These are phyloP conservation scores for Aspergillus fischeri DNA, from an alignment of 2,329 filamentous ascomycete species.

Conservation along the genomic window DNA sequence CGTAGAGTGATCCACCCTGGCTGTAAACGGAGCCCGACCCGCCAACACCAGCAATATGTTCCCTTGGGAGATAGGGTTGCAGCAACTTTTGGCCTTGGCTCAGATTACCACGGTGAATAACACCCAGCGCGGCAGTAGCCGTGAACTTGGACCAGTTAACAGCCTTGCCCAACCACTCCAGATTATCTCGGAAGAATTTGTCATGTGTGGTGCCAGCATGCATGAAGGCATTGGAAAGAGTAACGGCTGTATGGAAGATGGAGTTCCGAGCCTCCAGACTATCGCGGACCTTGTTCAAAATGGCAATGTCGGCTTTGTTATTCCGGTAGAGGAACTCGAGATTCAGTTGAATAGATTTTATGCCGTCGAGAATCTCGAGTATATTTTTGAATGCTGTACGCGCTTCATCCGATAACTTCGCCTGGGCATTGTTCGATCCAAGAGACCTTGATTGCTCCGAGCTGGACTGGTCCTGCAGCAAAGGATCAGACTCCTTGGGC, in stretches of 20 bases:
- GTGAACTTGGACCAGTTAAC: constrained; percentile 99
- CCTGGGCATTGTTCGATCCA: constrained; percentile 39
- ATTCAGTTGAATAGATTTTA: constrained; percentile 90
- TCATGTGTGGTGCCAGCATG: constrained; percentile 97
- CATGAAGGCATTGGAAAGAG: constrained; percentile 98
- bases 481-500: constrained; percentile 54
- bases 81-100: constrained; percentile 89
- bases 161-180: constrained; percentile 97
- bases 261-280: constrained; percentile 94
- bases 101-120: constrained; percentile 93
- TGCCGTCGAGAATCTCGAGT: constrained; percentile 69
- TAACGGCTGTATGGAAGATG: constrained; percentile 96
- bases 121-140: constrained; percentile 89
- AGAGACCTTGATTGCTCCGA: constrained; percentile 38
- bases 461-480: constrained; percentile 49
- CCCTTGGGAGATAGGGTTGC: constrained; percentile 86
- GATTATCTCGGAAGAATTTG: constrained; percentile 95
- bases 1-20: constrained; percentile 92
- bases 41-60: constrained; percentile 56
- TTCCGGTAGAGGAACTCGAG: constrained; percentile 95
- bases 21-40: constrained; percentile 86
- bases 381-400: constrained; percentile 55
- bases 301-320: constrained; percentile 85
- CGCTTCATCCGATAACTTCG: constrained; percentile 45
- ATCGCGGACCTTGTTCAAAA: constrained; percentile 94